These are phyloP conservation scores for Cladosporium velox DNA, from an alignment of 2,329 filamentous ascomycete genomes.

Conservation along the genomic window DNA sequence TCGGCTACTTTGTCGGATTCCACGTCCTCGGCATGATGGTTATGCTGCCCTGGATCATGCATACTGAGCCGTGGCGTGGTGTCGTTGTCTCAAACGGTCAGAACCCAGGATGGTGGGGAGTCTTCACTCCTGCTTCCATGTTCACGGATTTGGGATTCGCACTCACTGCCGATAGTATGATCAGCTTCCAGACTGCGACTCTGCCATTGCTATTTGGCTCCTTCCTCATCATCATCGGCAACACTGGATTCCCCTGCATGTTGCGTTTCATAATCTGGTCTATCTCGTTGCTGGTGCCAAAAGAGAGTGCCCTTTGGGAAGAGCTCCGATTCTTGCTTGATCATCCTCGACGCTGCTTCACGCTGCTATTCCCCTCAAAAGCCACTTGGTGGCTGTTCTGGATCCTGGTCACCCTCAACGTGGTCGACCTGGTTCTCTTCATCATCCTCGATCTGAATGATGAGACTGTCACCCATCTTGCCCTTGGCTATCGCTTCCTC, in stretches of 20 bases:
- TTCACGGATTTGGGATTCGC: constrained; percentile 97
- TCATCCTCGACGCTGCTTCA: constrained; percentile 94
- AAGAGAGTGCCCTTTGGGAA: constrained; percentile 75
- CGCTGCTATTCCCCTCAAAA: constrained; percentile 82
- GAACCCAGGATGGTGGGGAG: constrained; percentile 80
- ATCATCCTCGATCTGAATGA: constrained; percentile 85
- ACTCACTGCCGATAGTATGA: constrained; percentile 90
- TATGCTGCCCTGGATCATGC: constrained; percentile 77
- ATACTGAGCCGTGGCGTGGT: constrained; percentile 61
- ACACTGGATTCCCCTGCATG: constrained; percentile 94
- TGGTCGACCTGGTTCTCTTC: constrained; percentile 84
- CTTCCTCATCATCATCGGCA: constrained; percentile 90
- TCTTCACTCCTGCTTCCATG: constrained; percentile 83
- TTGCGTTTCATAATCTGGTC: constrained; percentile 91
- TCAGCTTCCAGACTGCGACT: constrained; percentile 76
- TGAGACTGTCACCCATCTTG: constrained; percentile 65
- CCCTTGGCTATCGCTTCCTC: constrained; percentile 74
- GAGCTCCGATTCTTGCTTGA: constrained; percentile 89
- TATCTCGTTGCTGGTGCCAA: constrained; percentile 65
- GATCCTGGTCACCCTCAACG: constrained; percentile 79
- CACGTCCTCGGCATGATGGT: constrained; percentile 73
- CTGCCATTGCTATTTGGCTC: constrained; percentile 75
- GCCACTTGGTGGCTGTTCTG: constrained; percentile 97
- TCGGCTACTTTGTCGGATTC: constrained; percentile 79
- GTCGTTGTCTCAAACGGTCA: constrained; percentile 65